Percentiles rank a stretch among this genome's conserved stretches.
phyloP scores from a whole-genome alignment of 2,329 filamentous ascomycete species.

The Sporothrix globosa region DNA sequence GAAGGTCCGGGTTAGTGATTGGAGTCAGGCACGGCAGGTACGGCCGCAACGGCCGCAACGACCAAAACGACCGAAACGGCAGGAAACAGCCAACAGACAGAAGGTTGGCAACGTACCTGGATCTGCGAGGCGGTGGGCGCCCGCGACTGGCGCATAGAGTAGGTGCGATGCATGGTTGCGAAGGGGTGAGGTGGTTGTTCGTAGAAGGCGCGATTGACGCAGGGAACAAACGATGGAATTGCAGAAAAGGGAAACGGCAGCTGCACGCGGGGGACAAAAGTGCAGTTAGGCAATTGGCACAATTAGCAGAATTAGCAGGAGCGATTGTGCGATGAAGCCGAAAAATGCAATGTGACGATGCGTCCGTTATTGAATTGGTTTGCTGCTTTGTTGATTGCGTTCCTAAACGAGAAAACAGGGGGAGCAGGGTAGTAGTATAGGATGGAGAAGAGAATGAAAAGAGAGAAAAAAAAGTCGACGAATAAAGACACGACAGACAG shows the following conservation, averaged over 20 bases:
- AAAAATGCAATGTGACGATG: conserved; percentile 8
- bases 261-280: neutral
- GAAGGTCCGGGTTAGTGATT: conserved; percentile 2
- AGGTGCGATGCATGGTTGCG: conserved; percentile 88
- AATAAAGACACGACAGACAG: conserved; percentile 10
- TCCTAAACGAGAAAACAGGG: neutral
- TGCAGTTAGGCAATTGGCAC: conserved; percentile 1
- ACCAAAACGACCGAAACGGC: too few relatives aligned
- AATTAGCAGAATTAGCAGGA: conserved; percentile 4
- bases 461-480: conserved; percentile 16
- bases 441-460: neutral
- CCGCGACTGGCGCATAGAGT: conserved; percentile 97
- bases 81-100: neutral
- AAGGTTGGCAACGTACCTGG: conserved; percentile 50
- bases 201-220: conserved; percentile 17
- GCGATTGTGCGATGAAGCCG: neutral
- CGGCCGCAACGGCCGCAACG: neutral
- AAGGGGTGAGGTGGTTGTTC: neutral
- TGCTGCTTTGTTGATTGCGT: neutral
- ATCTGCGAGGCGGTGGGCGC: conserved; percentile 87
- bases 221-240: neutral
- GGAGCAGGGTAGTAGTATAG: neutral
- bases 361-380: neutral
- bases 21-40: neutral
- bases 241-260: neutral